A percentile compares a stretch with the other conserved stretches of the same genome.
Evolutionary conservation across 805 yeast genomes (phyloP).

Genomic region (Candida argentea): DNA sequence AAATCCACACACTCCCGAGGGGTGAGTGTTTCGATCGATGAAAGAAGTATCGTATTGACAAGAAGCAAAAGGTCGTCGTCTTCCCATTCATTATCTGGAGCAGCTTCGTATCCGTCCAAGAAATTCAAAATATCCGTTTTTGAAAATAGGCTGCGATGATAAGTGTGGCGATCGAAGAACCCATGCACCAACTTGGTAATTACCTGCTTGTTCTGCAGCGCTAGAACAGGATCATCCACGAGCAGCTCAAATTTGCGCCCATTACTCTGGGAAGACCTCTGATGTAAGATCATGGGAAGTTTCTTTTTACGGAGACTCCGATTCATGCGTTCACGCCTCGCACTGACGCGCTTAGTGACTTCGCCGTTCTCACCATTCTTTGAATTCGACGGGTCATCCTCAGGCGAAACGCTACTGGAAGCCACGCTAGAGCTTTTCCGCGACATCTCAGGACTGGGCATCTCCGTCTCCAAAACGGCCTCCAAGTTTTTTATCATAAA

Average conservation of each 20-base stretch:
- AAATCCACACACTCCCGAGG: constrained; percentile 18
- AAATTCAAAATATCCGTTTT: constrained; percentile 23
- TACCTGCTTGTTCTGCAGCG: constrained; percentile 19
- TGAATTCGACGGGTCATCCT: constrained; percentile 3
- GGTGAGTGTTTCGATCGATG: constrained; percentile 27
- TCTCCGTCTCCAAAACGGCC: neutral
- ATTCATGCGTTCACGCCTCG: too few species aligned
- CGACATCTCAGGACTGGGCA: neutral
- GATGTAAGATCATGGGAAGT: constrained; percentile 17
- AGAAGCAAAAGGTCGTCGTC: constrained; percentile 39
- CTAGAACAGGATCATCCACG: constrained; percentile 7
- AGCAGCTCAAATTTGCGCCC: constrained; percentile 11
- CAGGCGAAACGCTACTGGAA: constrained; percentile 1
- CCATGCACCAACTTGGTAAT: constrained; percentile 26
- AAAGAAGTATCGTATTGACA: constrained; percentile 33
- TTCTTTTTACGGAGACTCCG: constrained; percentile 21
- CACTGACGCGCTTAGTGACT: constrained; percentile 12
- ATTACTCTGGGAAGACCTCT: constrained; percentile 8
- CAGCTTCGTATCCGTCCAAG: constrained; percentile 22
- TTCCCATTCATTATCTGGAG: constrained; percentile 31
- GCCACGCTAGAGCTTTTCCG: neutral
- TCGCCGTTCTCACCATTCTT: constrained; percentile 3
- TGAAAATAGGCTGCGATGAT: constrained; percentile 32
- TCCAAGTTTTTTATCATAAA: constrained; percentile 31
- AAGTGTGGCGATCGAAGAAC: constrained; percentile 31